Conservation (phyloP, 1,139 yeast species). For the Protomyces gravidus region DNA sequence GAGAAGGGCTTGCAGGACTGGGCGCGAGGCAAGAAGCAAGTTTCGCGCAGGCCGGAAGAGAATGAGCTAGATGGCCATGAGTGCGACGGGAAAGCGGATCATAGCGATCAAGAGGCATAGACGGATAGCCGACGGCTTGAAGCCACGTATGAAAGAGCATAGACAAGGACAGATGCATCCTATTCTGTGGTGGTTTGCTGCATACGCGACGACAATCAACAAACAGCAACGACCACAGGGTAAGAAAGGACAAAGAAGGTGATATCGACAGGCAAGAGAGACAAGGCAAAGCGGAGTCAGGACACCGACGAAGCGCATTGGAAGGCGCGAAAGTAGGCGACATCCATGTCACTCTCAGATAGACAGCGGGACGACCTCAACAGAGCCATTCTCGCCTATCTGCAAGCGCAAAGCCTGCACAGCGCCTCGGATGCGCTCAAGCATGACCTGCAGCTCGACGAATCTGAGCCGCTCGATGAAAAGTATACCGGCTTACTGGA, state of each 20-base stretch:
- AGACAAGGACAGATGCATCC: background rate
- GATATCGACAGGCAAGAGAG: background rate
- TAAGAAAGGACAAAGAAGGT: background rate
- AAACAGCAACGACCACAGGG: background rate
- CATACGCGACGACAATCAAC: background rate
- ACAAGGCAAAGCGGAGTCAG: background rate
- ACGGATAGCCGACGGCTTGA: background rate
- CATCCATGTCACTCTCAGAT: constrained; percentile 13
- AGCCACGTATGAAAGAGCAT: background rate
- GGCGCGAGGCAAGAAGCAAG: constrained; percentile 33
- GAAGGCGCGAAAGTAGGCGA: too few relatives aligned
- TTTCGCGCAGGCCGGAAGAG: background rate
- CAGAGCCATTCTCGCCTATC: constrained; percentile 13
- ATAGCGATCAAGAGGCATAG: background rate
- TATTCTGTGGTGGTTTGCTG: background rate
- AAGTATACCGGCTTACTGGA: constrained; percentile 48
- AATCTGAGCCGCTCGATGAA: background rate
- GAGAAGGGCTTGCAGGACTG: constrained; percentile 47
- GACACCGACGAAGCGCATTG: background rate
- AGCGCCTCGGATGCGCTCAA: constrained; percentile 6
- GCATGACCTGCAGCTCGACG: constrained; percentile 12
- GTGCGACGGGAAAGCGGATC: background rate
- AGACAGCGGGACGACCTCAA: constrained; percentile 24
- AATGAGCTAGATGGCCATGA: background rate
- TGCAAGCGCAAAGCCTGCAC: constrained; percentile 9